phyloP scores from a whole-genome alignment of 108 stramenopile species.

The Nannochloropsis gaditana region DNA sequence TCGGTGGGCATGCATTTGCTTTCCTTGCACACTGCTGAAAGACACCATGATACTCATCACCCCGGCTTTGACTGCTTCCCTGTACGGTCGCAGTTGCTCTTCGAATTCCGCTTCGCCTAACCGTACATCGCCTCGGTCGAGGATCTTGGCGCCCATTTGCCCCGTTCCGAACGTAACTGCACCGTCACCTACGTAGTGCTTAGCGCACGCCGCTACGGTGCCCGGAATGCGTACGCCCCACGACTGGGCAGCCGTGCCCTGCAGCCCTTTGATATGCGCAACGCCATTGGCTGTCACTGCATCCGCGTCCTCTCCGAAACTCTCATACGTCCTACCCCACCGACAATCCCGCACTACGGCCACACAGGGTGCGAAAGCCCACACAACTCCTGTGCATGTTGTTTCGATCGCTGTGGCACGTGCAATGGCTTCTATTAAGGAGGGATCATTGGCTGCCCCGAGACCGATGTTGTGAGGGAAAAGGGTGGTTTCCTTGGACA shows the following conservation, averaged over 20 bases:
- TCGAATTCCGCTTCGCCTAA: neutral
- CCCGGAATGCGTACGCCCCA: neutral
- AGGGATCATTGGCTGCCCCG: neutral
- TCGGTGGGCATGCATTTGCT: constrained; percentile 15
- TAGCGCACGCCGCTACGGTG: constrained; percentile 3
- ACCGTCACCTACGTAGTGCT: neutral
- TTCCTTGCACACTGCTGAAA: neutral
- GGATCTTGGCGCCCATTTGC: neutral
- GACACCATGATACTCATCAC: constrained; percentile 12
- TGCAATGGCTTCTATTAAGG: constrained; percentile 11
- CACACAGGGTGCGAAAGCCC: neutral
- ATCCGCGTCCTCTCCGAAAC: neutral
- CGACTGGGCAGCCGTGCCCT: neutral
- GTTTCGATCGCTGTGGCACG: constrained; percentile 10
- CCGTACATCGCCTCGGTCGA: neutral
- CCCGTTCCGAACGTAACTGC: neutral
- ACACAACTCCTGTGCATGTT: neutral
- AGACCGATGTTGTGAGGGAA: constrained; percentile 6
- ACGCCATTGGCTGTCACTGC: neutral
- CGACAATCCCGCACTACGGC: neutral
- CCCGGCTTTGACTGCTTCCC: constrained; percentile 1
- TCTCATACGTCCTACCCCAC: neutral
- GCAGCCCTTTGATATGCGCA: constrained; percentile 15
- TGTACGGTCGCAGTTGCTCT: neutral
- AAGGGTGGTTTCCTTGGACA: neutral